These are phyloP conservation scores for Acorus calamus DNA, from an alignment of 106 monocot genomes.

Conservation along the genomic window DNA sequence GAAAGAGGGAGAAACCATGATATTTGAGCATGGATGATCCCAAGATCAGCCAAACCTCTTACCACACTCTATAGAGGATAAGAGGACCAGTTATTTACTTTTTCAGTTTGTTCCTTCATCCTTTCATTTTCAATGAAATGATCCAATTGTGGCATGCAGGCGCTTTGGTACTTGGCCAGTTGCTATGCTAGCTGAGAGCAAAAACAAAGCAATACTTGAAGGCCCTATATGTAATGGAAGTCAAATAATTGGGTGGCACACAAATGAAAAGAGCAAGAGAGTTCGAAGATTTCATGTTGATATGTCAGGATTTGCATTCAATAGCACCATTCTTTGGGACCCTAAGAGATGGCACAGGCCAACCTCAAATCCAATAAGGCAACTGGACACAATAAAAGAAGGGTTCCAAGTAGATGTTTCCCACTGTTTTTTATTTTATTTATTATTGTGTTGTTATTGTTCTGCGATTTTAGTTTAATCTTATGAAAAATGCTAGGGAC, in stretches of 20 bases:
- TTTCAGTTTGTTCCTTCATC: background rate
- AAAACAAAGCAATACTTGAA: background rate
- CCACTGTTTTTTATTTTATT: background rate
- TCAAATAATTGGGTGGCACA: background rate
- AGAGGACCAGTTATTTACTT: no score
- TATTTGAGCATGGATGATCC: no score
- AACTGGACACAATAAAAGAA: conserved; percentile 70
- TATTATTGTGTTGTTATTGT: no score
- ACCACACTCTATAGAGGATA: no score
- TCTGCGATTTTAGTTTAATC: no score
- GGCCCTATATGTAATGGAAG: conserved; percentile 3
- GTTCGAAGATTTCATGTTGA: conserved; percentile 90
- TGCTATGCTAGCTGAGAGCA: background rate
- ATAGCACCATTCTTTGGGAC: conserved; percentile 92
- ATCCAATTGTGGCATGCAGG: background rate
- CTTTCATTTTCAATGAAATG: background rate
- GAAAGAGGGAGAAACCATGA: no score
- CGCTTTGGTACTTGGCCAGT: conserved; percentile 5
- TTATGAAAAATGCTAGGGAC: no score
- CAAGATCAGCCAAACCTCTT: no score
- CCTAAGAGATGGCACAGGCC: conserved; percentile 42
- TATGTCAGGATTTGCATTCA: conserved; percentile 96
- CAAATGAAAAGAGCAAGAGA: conserved; percentile 37
- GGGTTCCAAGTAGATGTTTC: conserved; percentile 62
- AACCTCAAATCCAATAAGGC: conserved; percentile 41